A percentile compares a stretch with the other conserved stretches of the same genome.
Evolutionary conservation across 106 monocot species (phyloP).

Genomic region (Acanthochlamys bracteata): DNA sequence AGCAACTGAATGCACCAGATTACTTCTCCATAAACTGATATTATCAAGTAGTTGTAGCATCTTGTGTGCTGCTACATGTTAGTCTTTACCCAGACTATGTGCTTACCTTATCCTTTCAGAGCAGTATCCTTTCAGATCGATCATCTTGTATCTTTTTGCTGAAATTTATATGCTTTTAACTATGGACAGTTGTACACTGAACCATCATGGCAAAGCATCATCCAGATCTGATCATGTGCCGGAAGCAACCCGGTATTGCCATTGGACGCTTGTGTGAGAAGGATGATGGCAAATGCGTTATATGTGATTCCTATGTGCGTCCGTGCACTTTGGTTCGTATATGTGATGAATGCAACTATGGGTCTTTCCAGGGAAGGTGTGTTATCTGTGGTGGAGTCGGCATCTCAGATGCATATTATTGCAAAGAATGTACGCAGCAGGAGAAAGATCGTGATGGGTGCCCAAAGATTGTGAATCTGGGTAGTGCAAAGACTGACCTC

Average conservation of each 20-base stretch:
- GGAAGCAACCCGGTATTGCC: conserved; percentile 78
- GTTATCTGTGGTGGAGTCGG: conserved; percentile 84
- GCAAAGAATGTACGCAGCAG: conserved; percentile 80
- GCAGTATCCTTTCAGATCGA: no score
- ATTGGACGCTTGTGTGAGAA: conserved; percentile 82
- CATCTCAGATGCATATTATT: conserved; percentile 75
- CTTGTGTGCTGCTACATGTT: no score
- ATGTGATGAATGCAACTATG: conserved; percentile 84
- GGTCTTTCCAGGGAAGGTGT: conserved; percentile 72
- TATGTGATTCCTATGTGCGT: conserved; percentile 75
- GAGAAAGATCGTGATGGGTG: conserved; percentile 85
- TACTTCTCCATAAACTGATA: no score
- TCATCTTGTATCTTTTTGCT: no score
- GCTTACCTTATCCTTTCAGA: no score
- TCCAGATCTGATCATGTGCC: conserved; percentile 85
- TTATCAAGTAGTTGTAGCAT: no score
- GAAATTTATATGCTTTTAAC: no score
- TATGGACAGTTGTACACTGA: no score
- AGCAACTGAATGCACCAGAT: no score
- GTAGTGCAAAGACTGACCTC: conserved; percentile 82
- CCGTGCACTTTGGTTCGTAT: conserved; percentile 77
- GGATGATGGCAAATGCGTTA: conserved; percentile 70
- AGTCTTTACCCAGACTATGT: no score
- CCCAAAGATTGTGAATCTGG: conserved; percentile 82
- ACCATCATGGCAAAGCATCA: conserved; percentile 70